phyloP scores from a whole-genome alignment of 2,329 filamentous ascomycete genomes.

The Neonectria magnoliae region DNA sequence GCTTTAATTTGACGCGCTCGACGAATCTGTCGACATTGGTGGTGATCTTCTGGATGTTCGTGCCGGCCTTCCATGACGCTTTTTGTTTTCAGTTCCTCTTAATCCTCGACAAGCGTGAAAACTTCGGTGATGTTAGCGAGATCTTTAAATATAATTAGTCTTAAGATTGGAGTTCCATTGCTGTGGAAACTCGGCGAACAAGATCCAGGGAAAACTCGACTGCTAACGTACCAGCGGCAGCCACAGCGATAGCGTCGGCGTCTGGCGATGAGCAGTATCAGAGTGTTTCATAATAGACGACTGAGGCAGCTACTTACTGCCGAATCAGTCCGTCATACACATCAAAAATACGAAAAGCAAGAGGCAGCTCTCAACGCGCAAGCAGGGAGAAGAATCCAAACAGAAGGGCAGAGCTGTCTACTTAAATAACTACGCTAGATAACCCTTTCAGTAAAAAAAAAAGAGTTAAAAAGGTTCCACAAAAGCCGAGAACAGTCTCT shows the following conservation, averaged over 20 bases:
- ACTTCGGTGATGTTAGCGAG: neutral
- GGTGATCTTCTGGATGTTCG: neutral
- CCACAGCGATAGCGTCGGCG: neutral
- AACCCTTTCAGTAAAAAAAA: too few relatives aligned
- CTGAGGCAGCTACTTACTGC: too few relatives aligned
- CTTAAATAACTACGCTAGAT: too few relatives aligned
- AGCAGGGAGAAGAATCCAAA: neutral
- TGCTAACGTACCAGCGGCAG: neutral
- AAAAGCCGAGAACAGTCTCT: too few relatives aligned
- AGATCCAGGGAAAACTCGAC: neutral
- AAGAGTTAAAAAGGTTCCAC: too few relatives aligned
- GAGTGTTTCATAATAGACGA: too few relatives aligned
- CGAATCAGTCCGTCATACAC: too few relatives aligned
- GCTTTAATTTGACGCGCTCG: neutral
- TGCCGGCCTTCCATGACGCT: neutral
- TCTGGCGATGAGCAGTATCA: too few relatives aligned
- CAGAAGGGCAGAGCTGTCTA: neutral
- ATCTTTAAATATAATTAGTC: neutral
- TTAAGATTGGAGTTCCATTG: neutral
- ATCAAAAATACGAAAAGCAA: neutral
- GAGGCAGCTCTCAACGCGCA: too few relatives aligned
- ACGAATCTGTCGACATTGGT: neutral
- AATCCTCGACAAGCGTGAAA: neutral
- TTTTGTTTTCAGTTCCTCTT: neutral
- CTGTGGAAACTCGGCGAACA: neutral